Base-by-base conservation (phyloP, 2,329 filamentous ascomycete species). In the Hirsutella thompsonii region DNA sequence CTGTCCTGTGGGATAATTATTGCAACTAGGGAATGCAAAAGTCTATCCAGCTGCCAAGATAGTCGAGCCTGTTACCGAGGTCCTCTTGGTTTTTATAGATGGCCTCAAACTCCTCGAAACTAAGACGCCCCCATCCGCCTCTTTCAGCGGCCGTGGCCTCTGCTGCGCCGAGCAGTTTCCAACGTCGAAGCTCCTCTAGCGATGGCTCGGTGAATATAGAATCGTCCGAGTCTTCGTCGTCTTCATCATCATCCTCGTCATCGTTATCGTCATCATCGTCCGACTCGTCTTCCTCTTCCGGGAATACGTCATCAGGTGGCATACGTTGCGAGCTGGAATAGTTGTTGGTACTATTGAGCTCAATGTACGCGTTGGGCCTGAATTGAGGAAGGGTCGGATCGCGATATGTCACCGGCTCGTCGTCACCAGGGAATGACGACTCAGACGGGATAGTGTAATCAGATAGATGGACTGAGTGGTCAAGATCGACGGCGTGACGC, bases 41-140 rank as follows among this genome's bases (percentile, higher is more conserved):
- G 56, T 95, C 89, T 59, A 95, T 85, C 90, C 90, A 96, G 52
- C 78, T 85, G 44, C 85, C 85, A 37, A 95, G 69, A 59, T 94
- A 90, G 49, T 85, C 83, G 46, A 89, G 69, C 40, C 81, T 65
- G 54, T 78, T 76, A 13, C 70, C 72, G 21, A 67, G 63, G 20
- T 76, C 75, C 48, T 80, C 74, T 47, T 79, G 72, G n/a, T 69
- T 69, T 50, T 78, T 76, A 64, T 92, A 86, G 38, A 81, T 79
- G 32, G 67, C 66, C 52, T 85, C 79, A 60, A 96, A 93, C 59
- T 96, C 92, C 1, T 74, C 70, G 48, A 81, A 89, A 54, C 64
- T 83, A 37, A 96, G 66, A 53, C 79, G 76, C 1, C 87, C 90
- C 62, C 79, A 83, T 1, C 88, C 89, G n/a, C 83, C 86, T 20